Percentiles rank a stretch among this genome's conserved stretches.
Conservation (phyloP, 2,329 filamentous ascomycete species). For the Akanthomyces dipterigenus region DNA sequence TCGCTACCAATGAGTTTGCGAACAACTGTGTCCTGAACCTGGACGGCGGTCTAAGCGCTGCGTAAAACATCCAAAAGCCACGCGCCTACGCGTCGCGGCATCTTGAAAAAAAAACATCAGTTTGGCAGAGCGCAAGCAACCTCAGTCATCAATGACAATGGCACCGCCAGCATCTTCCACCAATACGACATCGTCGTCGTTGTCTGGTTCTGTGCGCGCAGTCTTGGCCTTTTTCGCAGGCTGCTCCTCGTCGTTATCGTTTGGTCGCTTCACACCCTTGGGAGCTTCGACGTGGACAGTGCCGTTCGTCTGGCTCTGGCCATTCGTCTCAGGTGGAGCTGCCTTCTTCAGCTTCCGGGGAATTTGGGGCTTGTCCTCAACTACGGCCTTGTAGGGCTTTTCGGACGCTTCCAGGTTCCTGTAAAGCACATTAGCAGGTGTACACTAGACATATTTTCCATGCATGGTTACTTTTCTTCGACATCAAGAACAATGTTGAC, state of each 20-base stretch:
- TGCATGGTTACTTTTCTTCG: constrained; percentile 48
- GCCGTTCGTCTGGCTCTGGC: constrained; percentile 32
- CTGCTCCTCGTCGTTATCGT: constrained; percentile 35
- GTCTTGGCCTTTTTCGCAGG: constrained; percentile 45
- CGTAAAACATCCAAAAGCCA: constrained; percentile 30
- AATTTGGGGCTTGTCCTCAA: constrained; percentile 39
- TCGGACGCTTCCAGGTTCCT: constrained; percentile 38
- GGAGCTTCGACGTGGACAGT: constrained; percentile 25
- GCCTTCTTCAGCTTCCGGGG: constrained; percentile 46
- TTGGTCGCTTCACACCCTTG: constrained; percentile 40
- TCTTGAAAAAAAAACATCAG: not conserved
- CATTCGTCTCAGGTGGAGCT: constrained; percentile 32
- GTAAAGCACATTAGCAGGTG: constrained; percentile 22
- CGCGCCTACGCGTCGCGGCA: not conserved
- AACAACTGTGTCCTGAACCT: constrained; percentile 84
- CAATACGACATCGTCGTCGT: constrained; percentile 37
- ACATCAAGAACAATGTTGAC: constrained; percentile 75
- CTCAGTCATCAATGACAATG: constrained; percentile 57
- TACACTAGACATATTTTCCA: not conserved
- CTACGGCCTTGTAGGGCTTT: constrained; percentile 48
- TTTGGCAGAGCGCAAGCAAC: constrained; percentile 30
- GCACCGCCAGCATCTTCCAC: constrained; percentile 52
- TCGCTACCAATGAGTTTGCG: constrained; percentile 71
- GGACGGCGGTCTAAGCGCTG: constrained; percentile 74
- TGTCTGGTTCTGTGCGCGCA: constrained; percentile 22